phyloP scores from a whole-genome alignment of 768 basidiomycete genomes.

The Scleroderma citrinum region DNA sequence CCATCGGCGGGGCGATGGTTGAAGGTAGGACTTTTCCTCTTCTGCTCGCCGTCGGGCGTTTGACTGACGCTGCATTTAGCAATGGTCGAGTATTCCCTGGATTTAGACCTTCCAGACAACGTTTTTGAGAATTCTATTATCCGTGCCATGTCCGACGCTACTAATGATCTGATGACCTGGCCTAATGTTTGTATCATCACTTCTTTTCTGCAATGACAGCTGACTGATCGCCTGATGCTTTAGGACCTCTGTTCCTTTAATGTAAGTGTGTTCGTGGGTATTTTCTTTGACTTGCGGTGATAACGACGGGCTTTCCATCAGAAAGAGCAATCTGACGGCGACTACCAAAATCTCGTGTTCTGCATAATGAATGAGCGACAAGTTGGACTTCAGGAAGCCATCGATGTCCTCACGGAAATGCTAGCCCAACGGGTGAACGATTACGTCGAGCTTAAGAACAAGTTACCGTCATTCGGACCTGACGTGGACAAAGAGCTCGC shows the following conservation, averaged over 20 bases:
- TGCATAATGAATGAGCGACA: constrained; percentile 33
- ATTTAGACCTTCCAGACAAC: constrained; percentile 31
- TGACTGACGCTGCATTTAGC: constrained; percentile 17
- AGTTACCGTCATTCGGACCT: constrained; percentile 30
- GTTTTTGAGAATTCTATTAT: constrained; percentile 32
- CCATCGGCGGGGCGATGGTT: constrained; percentile 34
- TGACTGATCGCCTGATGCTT: constrained; percentile 10
- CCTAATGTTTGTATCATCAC: constrained; percentile 28
- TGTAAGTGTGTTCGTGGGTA: constrained; percentile 13
- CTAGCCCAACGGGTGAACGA: constrained; percentile 30
- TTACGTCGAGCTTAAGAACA: constrained; percentile 26
- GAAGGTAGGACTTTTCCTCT: constrained; percentile 24
- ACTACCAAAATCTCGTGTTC: constrained; percentile 36
- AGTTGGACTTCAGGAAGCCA: constrained; percentile 29
- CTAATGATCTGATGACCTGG: constrained; percentile 37
- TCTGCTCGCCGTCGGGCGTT: neutral
- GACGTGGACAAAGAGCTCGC: constrained; percentile 30
- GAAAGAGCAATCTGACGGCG: constrained; percentile 36
- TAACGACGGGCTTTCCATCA: constrained; percentile 6
- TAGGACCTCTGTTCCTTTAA: constrained; percentile 27
- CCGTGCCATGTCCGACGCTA: constrained; percentile 34
- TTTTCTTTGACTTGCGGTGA: constrained; percentile 8
- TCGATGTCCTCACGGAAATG: constrained; percentile 34
- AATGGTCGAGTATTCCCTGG: constrained; percentile 33
- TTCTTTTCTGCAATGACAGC: constrained; percentile 1